These are phyloP conservation scores for Garcileccinum viscosum DNA, from an alignment of 1,284 basidiomycete species.

Conservation along the genomic window DNA sequence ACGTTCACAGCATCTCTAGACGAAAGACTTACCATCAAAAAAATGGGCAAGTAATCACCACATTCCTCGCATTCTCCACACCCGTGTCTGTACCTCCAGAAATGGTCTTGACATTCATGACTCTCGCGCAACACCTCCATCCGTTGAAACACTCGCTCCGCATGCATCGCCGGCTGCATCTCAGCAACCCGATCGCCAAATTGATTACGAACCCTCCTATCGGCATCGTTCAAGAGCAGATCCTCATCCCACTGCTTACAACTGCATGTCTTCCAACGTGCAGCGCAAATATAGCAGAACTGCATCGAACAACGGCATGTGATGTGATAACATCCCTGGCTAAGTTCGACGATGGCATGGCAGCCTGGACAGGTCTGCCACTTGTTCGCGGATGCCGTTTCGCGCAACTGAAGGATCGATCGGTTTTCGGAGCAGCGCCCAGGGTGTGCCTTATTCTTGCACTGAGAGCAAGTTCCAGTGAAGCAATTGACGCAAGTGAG, in stretches of 20 bases:
- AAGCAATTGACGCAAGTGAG: constrained; percentile 32
- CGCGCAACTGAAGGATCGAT: constrained; percentile 35
- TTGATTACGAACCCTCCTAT: constrained; percentile 36
- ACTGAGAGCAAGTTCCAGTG: constrained; percentile 40
- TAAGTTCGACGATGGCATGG: constrained; percentile 47
- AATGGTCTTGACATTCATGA: constrained; percentile 39
- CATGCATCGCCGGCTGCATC: constrained; percentile 20
- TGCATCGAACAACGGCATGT: constrained; percentile 49
- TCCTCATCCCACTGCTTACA: constrained; percentile 50
- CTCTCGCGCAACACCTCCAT: constrained; percentile 33
- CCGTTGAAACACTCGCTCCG: constrained; percentile 20
- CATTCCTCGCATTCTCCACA: constrained; percentile 42
- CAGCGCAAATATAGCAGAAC: constrained; percentile 52
- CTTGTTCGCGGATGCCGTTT: constrained; percentile 37
- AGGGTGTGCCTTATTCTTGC: constrained; percentile 35
- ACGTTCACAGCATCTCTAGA: background rate
- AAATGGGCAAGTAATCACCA: constrained; percentile 28
- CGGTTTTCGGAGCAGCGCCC: constrained; percentile 27
- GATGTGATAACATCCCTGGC: constrained; percentile 51
- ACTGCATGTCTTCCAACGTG: constrained; percentile 45
- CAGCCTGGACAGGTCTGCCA: constrained; percentile 54
- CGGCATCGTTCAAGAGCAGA: constrained; percentile 39
- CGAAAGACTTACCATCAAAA: constrained; percentile 39
- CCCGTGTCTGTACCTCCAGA: constrained; percentile 38
- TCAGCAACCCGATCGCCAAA: constrained; percentile 22